Conservation (phyloP, 495 filamentous ascomycete species). For the Penicillium paradoxum region DNA sequence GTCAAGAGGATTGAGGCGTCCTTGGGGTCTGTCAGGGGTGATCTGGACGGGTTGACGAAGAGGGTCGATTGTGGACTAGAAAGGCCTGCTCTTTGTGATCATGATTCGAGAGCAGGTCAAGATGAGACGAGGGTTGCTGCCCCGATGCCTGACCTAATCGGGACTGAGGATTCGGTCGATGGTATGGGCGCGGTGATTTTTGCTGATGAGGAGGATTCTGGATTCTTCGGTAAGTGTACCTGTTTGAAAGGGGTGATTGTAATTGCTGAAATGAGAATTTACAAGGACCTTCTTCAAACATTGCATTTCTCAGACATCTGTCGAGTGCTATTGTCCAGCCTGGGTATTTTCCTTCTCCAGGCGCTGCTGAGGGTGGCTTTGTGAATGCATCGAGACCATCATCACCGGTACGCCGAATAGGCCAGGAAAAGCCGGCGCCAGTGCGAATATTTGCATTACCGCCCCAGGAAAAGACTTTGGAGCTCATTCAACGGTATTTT, state of each 20-base stretch:
- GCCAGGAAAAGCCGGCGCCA: neutral
- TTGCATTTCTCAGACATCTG: conserved; percentile 41
- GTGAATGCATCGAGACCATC: conserved; percentile 23
- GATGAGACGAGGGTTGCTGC: neutral
- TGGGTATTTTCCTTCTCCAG: conserved; percentile 3
- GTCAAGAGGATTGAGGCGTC: conserved; percentile 21
- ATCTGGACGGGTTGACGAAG: conserved; percentile 22
- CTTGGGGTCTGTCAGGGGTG: conserved; percentile 20
- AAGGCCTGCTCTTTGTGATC: neutral
- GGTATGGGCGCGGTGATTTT: conserved; percentile 41
- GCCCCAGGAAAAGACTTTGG: conserved; percentile 10
- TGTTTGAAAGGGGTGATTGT: neutral
- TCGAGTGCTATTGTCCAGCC: conserved; percentile 22
- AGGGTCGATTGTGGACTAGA: conserved; percentile 4
- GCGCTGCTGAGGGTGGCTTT: conserved; percentile 14
- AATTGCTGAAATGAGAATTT: conserved; percentile 11
- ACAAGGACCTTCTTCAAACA: conserved; percentile 45
- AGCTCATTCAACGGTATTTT: conserved; percentile 33
- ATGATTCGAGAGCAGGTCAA: neutral
- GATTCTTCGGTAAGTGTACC: conserved; percentile 39
- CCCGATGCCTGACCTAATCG: conserved; percentile 12
- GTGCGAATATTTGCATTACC: conserved; percentile 25
- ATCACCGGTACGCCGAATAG: conserved; percentile 4
- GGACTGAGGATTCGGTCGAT: conserved; percentile 34
- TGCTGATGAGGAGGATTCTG: conserved; percentile 41